Evolutionary conservation across 352 stramenopile genomes (phyloP).

Genomic region (Phytophthora idaei): DNA sequence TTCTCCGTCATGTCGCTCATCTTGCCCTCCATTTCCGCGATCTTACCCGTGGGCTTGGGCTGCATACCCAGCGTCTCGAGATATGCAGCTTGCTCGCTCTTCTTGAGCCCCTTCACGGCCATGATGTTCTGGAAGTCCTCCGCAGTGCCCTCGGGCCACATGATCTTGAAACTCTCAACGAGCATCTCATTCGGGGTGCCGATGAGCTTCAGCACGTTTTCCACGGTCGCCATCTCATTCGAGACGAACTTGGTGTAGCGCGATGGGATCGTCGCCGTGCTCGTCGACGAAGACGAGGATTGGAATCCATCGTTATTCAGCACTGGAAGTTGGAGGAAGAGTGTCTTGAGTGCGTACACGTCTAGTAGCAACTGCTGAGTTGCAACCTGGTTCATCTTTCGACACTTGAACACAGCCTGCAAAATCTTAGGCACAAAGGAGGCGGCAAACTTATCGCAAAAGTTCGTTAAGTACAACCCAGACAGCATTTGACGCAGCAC

Average conservation of each 20-base stretch:
- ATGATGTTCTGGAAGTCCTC: slow-evolving; percentile 95
- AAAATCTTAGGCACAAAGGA: slow-evolving; percentile 93
- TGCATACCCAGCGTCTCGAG: slow-evolving; percentile 74
- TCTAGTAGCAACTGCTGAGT: slow-evolving; percentile 99
- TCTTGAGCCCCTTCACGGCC: slow-evolving; percentile 93
- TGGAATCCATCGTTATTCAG: slow-evolving; percentile 61
- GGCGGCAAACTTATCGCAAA: slow-evolving; percentile 98
- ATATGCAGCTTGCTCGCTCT: slow-evolving; percentile 67
- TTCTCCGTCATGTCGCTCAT: slow-evolving; percentile 89
- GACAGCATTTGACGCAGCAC: slow-evolving; percentile 91
- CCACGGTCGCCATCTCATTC: slow-evolving; percentile 95
- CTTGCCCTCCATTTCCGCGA: slow-evolving; percentile 85
- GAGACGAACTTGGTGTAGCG: slow-evolving; percentile 98
- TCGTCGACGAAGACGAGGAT: slow-evolving; percentile 47
- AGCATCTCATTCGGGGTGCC: slow-evolving; percentile 95
- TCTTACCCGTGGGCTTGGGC: slow-evolving; percentile 66
- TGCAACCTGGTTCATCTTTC: slow-evolving; percentile 95
- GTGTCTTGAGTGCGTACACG: slow-evolving; percentile 97
- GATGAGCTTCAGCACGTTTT: slow-evolving; percentile 98
- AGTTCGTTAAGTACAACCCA: slow-evolving; percentile 96
- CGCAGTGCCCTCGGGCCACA: slow-evolving; percentile 94
- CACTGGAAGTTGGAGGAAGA: slow-evolving; percentile 95
- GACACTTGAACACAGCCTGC: slow-evolving; percentile 88
- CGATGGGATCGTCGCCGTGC: slow-evolving; percentile 77
- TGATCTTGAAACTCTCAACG: slow-evolving; percentile 96